Evolutionary conservation across 768 basidiomycete genomes (phyloP).

Genomic region (Terana coerulea): DNA sequence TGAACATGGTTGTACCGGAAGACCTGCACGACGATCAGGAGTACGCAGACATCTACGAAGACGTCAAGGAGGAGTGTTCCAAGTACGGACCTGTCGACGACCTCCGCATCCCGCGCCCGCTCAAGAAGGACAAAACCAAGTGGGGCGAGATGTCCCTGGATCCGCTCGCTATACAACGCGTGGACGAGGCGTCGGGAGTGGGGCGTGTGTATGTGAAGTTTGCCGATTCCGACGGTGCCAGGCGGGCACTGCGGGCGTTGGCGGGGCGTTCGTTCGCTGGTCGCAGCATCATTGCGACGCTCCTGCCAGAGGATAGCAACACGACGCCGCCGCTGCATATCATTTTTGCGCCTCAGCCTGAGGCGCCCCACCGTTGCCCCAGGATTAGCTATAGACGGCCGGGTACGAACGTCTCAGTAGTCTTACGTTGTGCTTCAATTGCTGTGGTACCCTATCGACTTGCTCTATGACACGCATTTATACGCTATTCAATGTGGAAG

Average conservation of each 20-base stretch:
- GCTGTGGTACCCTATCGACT: no score
- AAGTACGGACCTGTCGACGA: conserved; percentile 82
- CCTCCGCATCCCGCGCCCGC: conserved; percentile 83
- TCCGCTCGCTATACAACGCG: conserved; percentile 62
- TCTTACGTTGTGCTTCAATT: no score
- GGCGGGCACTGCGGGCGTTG: conserved; percentile 74
- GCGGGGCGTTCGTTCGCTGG: conserved; percentile 90
- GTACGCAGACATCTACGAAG: conserved; percentile 91
- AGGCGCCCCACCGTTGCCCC: conserved; percentile 77
- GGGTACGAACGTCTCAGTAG: no score
- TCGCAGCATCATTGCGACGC: conserved; percentile 81
- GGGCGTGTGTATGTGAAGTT: conserved; percentile 97
- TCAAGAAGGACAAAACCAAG: conserved; percentile 80
- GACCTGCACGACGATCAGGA: conserved; percentile 89
- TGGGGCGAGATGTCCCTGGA: conserved; percentile 68
- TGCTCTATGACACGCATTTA: no score
- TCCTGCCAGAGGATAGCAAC: conserved; percentile 79
- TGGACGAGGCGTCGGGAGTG: conserved; percentile 88
- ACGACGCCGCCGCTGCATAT: conserved; percentile 78
- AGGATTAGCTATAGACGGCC: no score
- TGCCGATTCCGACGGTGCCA: conserved; percentile 53
- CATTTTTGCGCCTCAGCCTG: conserved; percentile 83
- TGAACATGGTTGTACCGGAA: conserved; percentile 97
- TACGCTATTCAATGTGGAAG: no score
- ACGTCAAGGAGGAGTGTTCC: conserved; percentile 86